These are phyloP conservation scores for Epithele typhae DNA, from an alignment of 768 basidiomycete genomes.

Conservation along the genomic window DNA sequence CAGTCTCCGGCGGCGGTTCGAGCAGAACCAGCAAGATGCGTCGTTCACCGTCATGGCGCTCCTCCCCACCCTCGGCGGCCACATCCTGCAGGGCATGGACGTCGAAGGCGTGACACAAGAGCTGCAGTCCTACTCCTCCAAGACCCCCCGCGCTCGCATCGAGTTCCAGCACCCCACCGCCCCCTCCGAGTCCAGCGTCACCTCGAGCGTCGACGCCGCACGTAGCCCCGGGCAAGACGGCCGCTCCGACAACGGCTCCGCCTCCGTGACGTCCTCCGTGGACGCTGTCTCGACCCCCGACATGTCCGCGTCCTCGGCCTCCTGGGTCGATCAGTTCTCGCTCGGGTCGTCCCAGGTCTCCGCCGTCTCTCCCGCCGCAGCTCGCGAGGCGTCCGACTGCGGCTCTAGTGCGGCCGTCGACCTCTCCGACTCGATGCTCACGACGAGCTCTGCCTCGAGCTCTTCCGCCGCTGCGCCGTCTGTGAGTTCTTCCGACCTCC, in stretches of 20 bases:
- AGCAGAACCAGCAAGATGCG: conserved; percentile 71
- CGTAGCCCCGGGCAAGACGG: conserved; percentile 29
- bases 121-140: conserved; percentile 40
- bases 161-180: conserved; percentile 11
- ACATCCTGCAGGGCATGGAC: conserved; percentile 69
- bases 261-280: conserved; percentile 38
- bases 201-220: conserved; percentile 33
- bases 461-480: conserved; percentile 12
- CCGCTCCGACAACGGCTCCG: conserved; percentile 41
- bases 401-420: conserved; percentile 9
- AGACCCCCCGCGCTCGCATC: conserved; percentile 20
- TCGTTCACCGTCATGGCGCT: conserved; percentile 73
- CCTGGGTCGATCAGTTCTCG: conserved; percentile 43
- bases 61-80: conserved; percentile 59
- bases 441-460: conserved; percentile 32
- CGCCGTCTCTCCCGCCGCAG: not conserved
- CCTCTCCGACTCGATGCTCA: conserved; percentile 40
- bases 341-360: conserved; percentile 17
- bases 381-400: conserved; percentile 2
- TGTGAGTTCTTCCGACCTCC: no score
- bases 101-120: conserved; percentile 66
- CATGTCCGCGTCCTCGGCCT: conserved; percentile 30
- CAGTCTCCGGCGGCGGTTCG: conserved; percentile 70
- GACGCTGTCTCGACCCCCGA: conserved; percentile 29
- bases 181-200: conserved; percentile 25